Evolutionary conservation across 352 stramenopile species (phyloP).

Genomic region (Phytophthora aleatoria): DNA sequence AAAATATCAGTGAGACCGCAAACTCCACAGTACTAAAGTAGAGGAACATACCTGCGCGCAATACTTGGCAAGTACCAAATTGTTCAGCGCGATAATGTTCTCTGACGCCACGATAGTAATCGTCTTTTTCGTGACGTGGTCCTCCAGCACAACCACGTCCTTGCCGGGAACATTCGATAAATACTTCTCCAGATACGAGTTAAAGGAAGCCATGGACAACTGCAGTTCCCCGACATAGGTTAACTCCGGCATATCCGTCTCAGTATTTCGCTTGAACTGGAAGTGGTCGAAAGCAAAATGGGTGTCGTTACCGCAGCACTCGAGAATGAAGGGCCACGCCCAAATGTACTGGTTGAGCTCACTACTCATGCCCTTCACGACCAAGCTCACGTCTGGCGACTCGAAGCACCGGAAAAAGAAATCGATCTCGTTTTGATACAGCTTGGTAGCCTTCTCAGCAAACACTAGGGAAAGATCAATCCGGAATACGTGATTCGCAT

Average conservation of each 20-base stretch:
- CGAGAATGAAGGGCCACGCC: conserved; percentile 81
- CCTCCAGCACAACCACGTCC: conserved; percentile 69
- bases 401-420: conserved; percentile 80
- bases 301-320: conserved; percentile 72
- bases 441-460: conserved; percentile 42
- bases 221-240: conserved; percentile 72
- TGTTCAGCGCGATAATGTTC: conserved; percentile 80
- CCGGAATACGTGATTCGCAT: conserved; percentile 65
- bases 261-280: conserved; percentile 58
- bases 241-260: conserved; percentile 57
- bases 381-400: conserved; percentile 74
- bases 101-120: conserved; percentile 67
- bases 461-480: conserved; percentile 70
- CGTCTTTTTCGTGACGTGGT: conserved; percentile 72
- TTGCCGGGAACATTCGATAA: conserved; percentile 58
- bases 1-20: conserved; percentile 2
- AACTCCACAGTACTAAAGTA: conserved; percentile 1
- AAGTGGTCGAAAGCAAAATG: conserved; percentile 84
- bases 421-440: conserved; percentile 70
- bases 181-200: conserved; percentile 79
- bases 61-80: conserved; percentile 69
- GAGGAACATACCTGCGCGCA: conserved; percentile 57
- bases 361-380: conserved; percentile 82
- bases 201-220: conserved; percentile 78
- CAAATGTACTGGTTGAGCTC: conserved; percentile 85